phyloP scores from a whole-genome alignment of 2,329 filamentous ascomycete species.

The Penicillium rolfsii region DNA sequence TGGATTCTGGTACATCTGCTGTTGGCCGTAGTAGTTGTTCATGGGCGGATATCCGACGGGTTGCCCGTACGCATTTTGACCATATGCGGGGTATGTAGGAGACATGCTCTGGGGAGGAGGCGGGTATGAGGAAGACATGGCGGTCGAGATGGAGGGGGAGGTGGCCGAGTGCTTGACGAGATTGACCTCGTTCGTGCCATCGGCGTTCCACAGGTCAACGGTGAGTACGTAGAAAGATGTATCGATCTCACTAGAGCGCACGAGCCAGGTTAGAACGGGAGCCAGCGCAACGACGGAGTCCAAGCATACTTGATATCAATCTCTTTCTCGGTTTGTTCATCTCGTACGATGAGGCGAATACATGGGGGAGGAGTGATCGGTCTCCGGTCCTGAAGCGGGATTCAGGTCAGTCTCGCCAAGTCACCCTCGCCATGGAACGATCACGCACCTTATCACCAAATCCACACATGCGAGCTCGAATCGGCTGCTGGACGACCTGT shows the following conservation, averaged over 20 bases:
- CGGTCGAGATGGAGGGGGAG: constrained; percentile 78
- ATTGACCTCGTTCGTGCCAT: constrained; percentile 66
- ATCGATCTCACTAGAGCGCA: constrained; percentile 64
- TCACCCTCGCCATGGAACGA: not conserved
- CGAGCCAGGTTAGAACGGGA: constrained; percentile 16
- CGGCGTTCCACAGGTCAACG: constrained; percentile 69
- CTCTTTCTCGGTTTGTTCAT: constrained; percentile 74
- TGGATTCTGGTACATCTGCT: constrained; percentile 42
- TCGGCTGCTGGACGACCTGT: constrained; percentile 84
- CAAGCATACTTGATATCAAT: constrained; percentile 75
- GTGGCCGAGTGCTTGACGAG: constrained; percentile 67
- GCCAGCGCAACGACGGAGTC: not conserved
- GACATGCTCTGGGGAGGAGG: constrained; percentile 46
- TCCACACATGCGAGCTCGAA: constrained; percentile 95
- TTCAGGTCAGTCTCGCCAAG: constrained; percentile 16
- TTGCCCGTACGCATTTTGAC: constrained; percentile 47
- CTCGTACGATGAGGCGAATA: constrained; percentile 78
- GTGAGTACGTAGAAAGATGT: constrained; percentile 69
- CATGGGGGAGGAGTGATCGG: constrained; percentile 96
- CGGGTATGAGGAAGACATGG: constrained; percentile 76
- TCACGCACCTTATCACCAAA: constrained; percentile 88
- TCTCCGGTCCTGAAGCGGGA: constrained; percentile 71
- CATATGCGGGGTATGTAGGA: constrained; percentile 42
- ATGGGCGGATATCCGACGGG: constrained; percentile 43
- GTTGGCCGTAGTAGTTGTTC: constrained; percentile 42